phyloP scores from a whole-genome alignment of 1,139 yeast species.

The Sugiyamaella novakii region DNA sequence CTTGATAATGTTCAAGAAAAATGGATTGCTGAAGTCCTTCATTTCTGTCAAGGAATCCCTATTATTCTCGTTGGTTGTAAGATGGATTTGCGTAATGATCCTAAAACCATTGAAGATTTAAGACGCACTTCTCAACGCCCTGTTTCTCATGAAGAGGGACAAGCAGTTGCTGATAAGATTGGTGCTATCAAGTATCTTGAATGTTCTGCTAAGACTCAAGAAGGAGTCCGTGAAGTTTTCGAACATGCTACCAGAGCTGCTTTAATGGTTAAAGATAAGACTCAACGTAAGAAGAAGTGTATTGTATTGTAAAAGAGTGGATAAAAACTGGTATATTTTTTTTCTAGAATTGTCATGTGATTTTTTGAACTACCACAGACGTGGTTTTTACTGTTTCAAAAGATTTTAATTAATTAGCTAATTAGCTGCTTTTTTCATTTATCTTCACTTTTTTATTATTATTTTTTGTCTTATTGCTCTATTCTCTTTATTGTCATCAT shows the following conservation, averaged over 20 bases:
- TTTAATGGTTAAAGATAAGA: conserved; percentile 59
- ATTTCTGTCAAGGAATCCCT: conserved; percentile 94
- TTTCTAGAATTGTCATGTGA: neutral
- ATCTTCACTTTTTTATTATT: conserved; percentile 1
- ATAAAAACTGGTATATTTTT: neutral
- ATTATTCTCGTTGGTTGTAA: conserved; percentile 90
- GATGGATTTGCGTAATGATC: conserved; percentile 78
- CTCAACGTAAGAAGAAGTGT: conserved; percentile 48
- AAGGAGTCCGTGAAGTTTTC: conserved; percentile 76
- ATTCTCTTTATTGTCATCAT: conserved; percentile 4
- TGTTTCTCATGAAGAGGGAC: conserved; percentile 81
- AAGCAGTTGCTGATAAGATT: conserved; percentile 75
- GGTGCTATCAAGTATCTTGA: conserved; percentile 82
- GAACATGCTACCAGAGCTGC: conserved; percentile 92
- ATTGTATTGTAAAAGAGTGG: conserved; percentile 52
- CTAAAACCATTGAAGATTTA: conserved; percentile 76
- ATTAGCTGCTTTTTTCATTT: neutral
- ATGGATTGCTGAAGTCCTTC: conserved; percentile 92
- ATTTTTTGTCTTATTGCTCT: conserved; percentile 1
- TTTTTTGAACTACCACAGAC: neutral
- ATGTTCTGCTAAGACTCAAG: conserved; percentile 82
- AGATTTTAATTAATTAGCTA: neutral
- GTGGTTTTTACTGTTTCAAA: conserved; percentile 2
- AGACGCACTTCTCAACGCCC: conserved; percentile 85
- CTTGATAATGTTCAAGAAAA: conserved; percentile 91